Evolutionary conservation across 495 filamentous ascomycete species (phyloP).

Genomic region (Copromyces sp.): DNA sequence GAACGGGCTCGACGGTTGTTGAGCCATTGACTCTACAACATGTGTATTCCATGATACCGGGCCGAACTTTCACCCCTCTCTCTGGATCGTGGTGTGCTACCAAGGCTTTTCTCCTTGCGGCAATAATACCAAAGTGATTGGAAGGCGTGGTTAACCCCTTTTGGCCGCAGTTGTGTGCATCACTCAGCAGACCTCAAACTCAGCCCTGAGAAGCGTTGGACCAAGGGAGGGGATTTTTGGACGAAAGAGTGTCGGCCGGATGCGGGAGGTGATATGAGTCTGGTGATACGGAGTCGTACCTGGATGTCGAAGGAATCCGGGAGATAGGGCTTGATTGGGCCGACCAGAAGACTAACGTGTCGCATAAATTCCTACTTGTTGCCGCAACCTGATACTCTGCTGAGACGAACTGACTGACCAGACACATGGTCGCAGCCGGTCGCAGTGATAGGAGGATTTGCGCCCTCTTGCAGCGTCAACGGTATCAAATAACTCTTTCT

Average conservation of each 20-base stretch:
- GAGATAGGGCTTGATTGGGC: not conserved
- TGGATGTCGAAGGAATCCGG: not conserved
- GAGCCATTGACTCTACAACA: not conserved
- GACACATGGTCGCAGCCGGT: not conserved
- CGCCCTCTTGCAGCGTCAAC: not conserved
- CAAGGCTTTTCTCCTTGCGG: not conserved
- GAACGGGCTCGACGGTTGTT: not conserved
- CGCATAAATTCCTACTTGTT: not conserved
- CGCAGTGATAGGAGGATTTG: not conserved
- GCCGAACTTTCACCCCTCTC: not conserved
- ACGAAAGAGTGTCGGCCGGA: not conserved
- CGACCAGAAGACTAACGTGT: not conserved
- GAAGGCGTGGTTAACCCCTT: not conserved
- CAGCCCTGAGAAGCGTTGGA: not conserved
- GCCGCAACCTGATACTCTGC: not conserved
- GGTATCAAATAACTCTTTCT: not conserved
- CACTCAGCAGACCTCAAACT: not conserved
- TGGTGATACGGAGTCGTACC: not conserved
- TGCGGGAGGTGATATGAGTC: not conserved
- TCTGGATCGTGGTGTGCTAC: not conserved
- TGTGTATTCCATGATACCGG: not conserved
- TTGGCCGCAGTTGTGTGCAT: not conserved
- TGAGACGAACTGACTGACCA: not conserved
- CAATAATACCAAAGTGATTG: not conserved
- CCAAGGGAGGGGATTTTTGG: not conserved